Percentiles rank a stretch among this genome's conserved stretches.
phyloP scores from a whole-genome alignment of 345 rosid species.

The Murraya paniculata region DNA sequence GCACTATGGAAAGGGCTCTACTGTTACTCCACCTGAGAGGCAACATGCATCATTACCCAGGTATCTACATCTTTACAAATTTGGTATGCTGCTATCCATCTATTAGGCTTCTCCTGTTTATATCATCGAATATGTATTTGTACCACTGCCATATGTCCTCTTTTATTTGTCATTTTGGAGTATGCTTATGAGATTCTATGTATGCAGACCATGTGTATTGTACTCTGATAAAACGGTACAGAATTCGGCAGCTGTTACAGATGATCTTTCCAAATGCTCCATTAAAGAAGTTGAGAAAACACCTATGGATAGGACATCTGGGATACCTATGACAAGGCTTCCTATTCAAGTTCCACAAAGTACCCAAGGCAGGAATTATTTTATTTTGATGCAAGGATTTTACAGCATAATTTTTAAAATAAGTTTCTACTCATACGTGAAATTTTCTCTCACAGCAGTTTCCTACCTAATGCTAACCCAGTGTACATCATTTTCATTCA shows the following conservation, averaged over 20 bases:
- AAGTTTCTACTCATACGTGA: neutral
- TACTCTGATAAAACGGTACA: constrained; percentile 66
- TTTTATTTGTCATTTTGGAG: neutral
- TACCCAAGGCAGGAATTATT: constrained; percentile 41
- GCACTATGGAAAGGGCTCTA: constrained; percentile 80
- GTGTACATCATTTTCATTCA: too few species aligned
- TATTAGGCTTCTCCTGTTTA: neutral
- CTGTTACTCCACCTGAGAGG: constrained; percentile 82
- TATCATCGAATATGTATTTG: neutral
- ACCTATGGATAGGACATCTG: constrained; percentile 52
- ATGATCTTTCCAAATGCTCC: constrained; percentile 79
- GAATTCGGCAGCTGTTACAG: constrained; percentile 55
- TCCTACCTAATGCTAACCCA: neutral
- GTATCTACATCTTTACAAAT: constrained; percentile 28
- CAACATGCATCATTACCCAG: constrained; percentile 97
- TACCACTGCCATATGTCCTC: neutral
- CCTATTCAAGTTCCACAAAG: constrained; percentile 84
- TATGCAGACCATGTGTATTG: constrained; percentile 74
- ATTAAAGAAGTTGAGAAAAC: constrained; percentile 71
- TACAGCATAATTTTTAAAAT: neutral
- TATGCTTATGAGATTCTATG: constrained; percentile 10
- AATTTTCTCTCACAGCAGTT: neutral
- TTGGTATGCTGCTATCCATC: constrained; percentile 1
- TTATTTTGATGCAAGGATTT: neutral
- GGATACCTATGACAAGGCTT: constrained; percentile 67